Evolutionary conservation across 176 grass and related monocot genomes (phyloP), one percentile per base, ranked within the genome.

Genomic region (Urochloa ruziziensis): DNA sequence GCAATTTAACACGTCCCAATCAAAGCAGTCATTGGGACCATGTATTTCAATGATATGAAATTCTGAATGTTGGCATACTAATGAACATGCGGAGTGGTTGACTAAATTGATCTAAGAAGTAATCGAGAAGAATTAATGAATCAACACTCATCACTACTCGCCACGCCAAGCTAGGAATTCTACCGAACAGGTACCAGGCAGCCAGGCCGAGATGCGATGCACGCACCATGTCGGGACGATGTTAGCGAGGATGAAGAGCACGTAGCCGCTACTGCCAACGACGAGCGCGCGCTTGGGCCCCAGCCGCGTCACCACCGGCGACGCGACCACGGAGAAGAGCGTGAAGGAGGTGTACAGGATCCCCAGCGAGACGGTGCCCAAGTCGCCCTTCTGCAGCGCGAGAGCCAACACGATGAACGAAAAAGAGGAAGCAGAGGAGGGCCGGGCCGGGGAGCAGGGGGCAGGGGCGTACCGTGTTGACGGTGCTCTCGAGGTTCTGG

Each of bases 311-410:
- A 98, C 92, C 1, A 95, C 61, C 0, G 84, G 93, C 59, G 90
- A 91, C 6, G 91, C 89, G 10, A 83, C 67, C 12, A 93, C 66
- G 5, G 92, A 68, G 86, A 98, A 98, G 67, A 98, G 67, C 23
- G 92, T 95, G 80, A 95, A 95, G 24, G 95, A 98, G 19, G 88
- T 78, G 89, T 95, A 98, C 4, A 98, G 56, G 32, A 98, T 86
- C 63, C 90, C 96, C 42, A 98, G 44, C 8, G 93, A 95, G 12
- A 88, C 92, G 12, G 89, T 98, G 29, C 96, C 93, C 53, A 98
- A 30, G 79, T 87, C 83, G 61, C 80, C 91, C 15, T 95, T 87
- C 96, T 98, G 71, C 76, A 56, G 16, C 36, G 9, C 65, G 21
- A 85, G 21, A 39, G 60, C 29, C 13, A 66, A 12, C 21, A 43